Base-by-base conservation (phyloP, 768 basidiomycete genomes). In the Tephrocybe sp. region DNA sequence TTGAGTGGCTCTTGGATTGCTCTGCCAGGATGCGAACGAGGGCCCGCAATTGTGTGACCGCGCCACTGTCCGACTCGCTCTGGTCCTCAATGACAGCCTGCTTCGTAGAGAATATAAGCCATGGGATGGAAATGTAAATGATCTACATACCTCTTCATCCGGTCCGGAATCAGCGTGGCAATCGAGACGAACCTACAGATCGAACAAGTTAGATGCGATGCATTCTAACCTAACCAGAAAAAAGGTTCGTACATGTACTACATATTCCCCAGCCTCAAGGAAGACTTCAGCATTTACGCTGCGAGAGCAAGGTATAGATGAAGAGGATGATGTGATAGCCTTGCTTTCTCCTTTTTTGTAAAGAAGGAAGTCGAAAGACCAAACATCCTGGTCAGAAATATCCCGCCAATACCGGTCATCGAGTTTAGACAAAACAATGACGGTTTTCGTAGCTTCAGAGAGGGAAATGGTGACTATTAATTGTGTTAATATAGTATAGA, bases 1-100 rank as follows among this genome's bases (percentile, higher is more conserved):
- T 61, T 1, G 67, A 60, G 45, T 60, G 64, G 49, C 68, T 65
- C 47, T 60, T 68, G 8, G 61, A 61, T 25, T 58, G 58, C 47
- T 69, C 66, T 5, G 61, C 64, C 27, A 64, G 48, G 13, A 66
- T 54, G 38, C 63, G 57, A 4, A 63, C 38, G 37, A 57, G 40
- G n/a, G 52, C 57, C 10, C 62, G 61, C n/a, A n/a, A n/a, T n/a
- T n/a, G n/a, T n/a, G n/a, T n/a, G n/a, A n/a, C n/a, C n/a, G n/a
- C n/a, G n/a, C n/a, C n/a, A n/a, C n/a, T n/a, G 12, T 47, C 41
- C 25, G 64, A 19, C 45, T 2, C n/a, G n/a, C 49, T 42, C 3
- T 42, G 12, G 34, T 29, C 33, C 33, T 57, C 23, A 10, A 36
- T 0, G 27, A 41, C 42, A 21, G 45, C 37, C 47, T 49, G 30